A percentile compares a stretch with the other conserved stretches of the same genome.
phyloP scores from a whole-genome alignment of 306 rosid species.

The Prunus mume region DNA sequence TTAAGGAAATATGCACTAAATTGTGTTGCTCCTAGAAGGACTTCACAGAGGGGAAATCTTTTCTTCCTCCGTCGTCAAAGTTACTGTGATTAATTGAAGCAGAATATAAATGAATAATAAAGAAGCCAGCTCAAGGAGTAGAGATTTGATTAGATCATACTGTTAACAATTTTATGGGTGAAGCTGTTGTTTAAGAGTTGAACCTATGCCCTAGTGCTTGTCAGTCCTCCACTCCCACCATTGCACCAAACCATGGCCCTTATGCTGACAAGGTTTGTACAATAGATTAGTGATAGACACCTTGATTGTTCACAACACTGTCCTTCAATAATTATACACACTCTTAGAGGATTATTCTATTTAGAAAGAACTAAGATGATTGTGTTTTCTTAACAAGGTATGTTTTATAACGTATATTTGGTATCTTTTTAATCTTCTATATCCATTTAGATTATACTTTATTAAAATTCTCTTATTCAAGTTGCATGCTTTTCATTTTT shows the following conservation, averaged over 20 bases:
- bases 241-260: neutral
- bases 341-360: neutral
- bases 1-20: conserved; percentile 12
- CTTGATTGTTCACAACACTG: neutral
- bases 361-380: neutral
- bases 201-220: neutral
- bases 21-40: neutral
- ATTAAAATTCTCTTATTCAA: neutral
- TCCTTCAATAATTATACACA: neutral
- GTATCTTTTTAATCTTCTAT: neutral
- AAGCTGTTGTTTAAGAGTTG: neutral
- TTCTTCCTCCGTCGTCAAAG: conserved; percentile 1
- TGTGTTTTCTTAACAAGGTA: neutral
- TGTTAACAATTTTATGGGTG: neutral
- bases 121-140: neutral
- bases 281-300: neutral
- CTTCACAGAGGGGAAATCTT: neutral
- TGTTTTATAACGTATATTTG: neutral
- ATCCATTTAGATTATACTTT: neutral
- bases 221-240: neutral
- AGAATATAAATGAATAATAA: neutral
- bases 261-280: neutral
- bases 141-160: neutral
- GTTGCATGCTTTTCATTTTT: neutral
- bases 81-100: neutral